phyloP scores from a whole-genome alignment of 495 filamentous ascomycete genomes.

The Neurospora sp. region DNA sequence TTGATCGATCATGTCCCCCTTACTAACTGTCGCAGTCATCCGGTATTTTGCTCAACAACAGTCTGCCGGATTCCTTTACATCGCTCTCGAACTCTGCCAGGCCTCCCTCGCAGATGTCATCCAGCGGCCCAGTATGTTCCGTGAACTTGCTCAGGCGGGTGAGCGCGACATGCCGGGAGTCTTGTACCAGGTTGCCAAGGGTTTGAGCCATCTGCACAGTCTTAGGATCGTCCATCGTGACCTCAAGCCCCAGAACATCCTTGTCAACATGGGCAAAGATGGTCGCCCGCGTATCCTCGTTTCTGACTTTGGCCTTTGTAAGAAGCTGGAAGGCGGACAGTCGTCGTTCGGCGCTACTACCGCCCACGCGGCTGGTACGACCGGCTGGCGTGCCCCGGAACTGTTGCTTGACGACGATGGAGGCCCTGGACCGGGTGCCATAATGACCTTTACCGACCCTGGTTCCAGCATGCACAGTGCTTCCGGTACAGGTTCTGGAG shows the following conservation, averaged over 20 bases:
- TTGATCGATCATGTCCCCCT: not conserved
- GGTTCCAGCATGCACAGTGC: constrained; percentile 35
- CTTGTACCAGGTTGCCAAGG: constrained; percentile 76
- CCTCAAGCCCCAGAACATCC: constrained; percentile 93
- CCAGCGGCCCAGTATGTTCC: constrained; percentile 46
- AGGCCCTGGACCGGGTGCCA: constrained; percentile 16
- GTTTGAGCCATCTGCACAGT: constrained; percentile 78
- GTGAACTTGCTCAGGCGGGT: constrained; percentile 40
- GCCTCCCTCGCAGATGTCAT: constrained; percentile 86
- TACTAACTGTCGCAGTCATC: constrained; percentile 52
- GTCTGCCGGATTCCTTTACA: constrained; percentile 86
- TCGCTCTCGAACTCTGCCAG: constrained; percentile 90
- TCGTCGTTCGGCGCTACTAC: constrained; percentile 93
- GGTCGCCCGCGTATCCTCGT: constrained; percentile 72
- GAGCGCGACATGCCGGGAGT: constrained; percentile 53
- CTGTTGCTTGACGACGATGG: constrained; percentile 70
- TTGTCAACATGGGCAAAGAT: constrained; percentile 56
- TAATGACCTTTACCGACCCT: constrained; percentile 23
- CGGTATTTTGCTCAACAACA: constrained; percentile 89
- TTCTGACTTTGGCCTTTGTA: constrained; percentile 95
- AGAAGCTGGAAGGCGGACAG: constrained; percentile 92
- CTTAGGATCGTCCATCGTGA: constrained; percentile 95
- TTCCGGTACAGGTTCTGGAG: constrained; percentile 25
- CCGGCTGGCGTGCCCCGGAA: constrained; percentile 93
- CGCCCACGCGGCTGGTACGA: constrained; percentile 84